phyloP scores from a whole-genome alignment of 768 basidiomycete genomes.

The Boletus sp. region DNA sequence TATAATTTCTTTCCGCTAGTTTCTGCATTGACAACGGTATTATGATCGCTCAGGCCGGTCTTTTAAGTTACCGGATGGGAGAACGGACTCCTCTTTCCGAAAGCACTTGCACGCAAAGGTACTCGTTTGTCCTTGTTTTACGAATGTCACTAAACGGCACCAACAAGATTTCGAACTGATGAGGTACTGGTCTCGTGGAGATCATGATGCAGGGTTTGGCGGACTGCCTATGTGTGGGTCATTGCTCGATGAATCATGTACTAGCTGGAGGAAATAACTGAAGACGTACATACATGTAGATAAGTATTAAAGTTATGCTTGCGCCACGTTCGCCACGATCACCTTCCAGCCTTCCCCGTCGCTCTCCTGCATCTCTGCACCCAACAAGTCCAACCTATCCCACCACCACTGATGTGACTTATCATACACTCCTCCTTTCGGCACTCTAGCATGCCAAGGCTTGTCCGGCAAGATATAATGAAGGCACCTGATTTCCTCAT shows the following conservation, averaged over 20 bases:
- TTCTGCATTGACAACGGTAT: conserved; percentile 99
- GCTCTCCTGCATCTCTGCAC: conserved; percentile 40
- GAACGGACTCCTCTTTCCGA: conserved; percentile 70
- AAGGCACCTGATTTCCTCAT: conserved; percentile 80
- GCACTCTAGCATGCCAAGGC: conserved; percentile 68
- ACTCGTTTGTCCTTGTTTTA: conserved; percentile 11
- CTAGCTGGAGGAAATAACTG: neutral
- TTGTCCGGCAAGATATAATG: conserved; percentile 89
- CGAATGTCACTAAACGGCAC: conserved; percentile 7
- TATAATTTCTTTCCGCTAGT: conserved; percentile 41
- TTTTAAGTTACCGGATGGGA: conserved; percentile 91
- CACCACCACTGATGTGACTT: conserved; percentile 78
- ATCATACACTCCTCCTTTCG: conserved; percentile 46
- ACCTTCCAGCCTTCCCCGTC: conserved; percentile 52
- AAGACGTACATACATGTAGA: neutral
- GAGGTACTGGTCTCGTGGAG: conserved; percentile 93
- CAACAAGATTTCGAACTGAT: conserved; percentile 84
- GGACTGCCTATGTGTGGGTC: neutral
- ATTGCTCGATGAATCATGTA: neutral
- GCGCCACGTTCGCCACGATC: conserved; percentile 49
- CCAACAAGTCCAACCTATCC: conserved; percentile 52
- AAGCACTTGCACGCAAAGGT: conserved; percentile 91
- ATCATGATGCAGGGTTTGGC: conserved; percentile 18
- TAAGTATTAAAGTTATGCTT: conserved; percentile 1
- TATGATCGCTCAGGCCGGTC: conserved; percentile 98